Conservation (phyloP, 805 yeast species). For the Suhomyces sp. region DNA sequence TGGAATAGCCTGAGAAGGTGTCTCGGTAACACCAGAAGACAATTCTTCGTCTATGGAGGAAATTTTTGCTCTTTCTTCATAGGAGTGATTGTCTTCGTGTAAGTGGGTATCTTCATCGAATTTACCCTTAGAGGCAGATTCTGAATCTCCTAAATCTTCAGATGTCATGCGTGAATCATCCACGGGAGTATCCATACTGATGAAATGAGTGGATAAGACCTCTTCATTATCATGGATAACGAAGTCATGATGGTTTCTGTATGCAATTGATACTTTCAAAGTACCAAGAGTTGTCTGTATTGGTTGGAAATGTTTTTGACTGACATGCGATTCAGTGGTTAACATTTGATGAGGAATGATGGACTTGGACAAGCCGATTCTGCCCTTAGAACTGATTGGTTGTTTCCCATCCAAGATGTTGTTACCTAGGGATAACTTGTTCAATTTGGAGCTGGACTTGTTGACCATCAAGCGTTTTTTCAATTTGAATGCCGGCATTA, state of each 20-base stretch:
- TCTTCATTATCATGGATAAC: constrained; percentile 66
- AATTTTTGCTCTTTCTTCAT: constrained; percentile 1
- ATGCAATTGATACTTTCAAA: constrained; percentile 73
- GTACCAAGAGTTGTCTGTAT: constrained; percentile 76
- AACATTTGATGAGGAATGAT: constrained; percentile 47
- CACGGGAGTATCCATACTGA: constrained; percentile 39
- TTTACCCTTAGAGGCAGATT: neutral
- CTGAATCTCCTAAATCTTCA: neutral
- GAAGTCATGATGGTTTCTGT: constrained; percentile 70
- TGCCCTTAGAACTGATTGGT: constrained; percentile 76
- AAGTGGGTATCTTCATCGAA: neutral
- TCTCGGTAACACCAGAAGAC: constrained; percentile 3
- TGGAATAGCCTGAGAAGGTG: constrained; percentile 1
- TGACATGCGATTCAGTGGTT: constrained; percentile 48
- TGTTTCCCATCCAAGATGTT: constrained; percentile 73
- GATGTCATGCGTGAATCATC: neutral
- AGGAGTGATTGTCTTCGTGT: neutral
- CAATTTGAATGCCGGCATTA: constrained; percentile 72
- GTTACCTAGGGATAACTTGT: constrained; percentile 49
- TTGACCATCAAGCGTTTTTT: constrained; percentile 29
- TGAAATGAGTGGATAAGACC: constrained; percentile 56
- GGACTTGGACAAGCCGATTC: constrained; percentile 79
- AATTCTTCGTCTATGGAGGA: constrained; percentile 2
- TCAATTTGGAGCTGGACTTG: constrained; percentile 11
- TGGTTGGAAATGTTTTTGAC: constrained; percentile 64